phyloP scores from a whole-genome alignment of 2,329 filamentous ascomycete species.

The Lasiodiplodia theobromae region DNA sequence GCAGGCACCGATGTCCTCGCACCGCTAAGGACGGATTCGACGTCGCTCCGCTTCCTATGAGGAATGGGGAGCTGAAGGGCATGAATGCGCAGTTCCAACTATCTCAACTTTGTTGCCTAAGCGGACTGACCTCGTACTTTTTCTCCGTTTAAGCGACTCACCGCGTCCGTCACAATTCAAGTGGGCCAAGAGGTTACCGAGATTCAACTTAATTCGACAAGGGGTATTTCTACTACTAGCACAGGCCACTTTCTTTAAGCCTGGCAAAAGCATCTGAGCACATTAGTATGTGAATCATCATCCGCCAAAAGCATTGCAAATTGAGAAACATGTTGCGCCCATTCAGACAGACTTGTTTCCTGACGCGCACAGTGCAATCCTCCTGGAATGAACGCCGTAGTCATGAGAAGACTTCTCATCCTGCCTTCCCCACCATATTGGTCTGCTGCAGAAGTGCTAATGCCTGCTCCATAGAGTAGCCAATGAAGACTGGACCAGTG shows the following conservation, averaged over 20 bases:
- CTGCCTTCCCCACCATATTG: slow-evolving; percentile 3
- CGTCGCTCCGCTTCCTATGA: no score
- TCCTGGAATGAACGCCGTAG: no score
- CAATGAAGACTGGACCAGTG: slow-evolving; percentile 92
- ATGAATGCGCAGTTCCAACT: no score
- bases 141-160: background rate
- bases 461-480: slow-evolving; percentile 64
- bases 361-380: background rate
- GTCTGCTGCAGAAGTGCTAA: slow-evolving; percentile 40
- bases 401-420: background rate
- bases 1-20: background rate
- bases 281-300: background rate
- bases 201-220: background rate
- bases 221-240: slow-evolving; percentile 2
- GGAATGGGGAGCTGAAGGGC: no score
- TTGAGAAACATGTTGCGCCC: background rate
- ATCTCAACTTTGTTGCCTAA: no score
- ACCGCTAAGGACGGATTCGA: background rate
- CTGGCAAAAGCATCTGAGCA: background rate
- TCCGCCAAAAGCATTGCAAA: background rate
- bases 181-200: background rate
- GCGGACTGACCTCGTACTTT: no score
- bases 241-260: background rate
- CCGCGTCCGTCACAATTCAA: background rate
- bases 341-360: background rate